phyloP scores from a whole-genome alignment of 768 basidiomycete species.

The Podaxis sp. region DNA sequence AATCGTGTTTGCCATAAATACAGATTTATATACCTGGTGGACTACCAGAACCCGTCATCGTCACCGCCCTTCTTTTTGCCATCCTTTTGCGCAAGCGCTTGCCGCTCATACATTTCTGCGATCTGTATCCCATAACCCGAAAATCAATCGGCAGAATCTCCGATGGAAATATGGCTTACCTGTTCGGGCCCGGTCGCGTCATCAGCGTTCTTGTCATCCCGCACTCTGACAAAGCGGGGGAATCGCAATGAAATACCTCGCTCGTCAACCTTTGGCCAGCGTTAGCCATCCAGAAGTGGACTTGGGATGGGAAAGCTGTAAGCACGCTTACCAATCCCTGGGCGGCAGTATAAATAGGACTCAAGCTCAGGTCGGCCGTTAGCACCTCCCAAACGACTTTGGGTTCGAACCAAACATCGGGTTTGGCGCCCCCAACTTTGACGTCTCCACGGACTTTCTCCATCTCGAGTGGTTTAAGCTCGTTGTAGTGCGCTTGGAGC shows the following conservation, averaged over 20 bases:
- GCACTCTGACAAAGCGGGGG: slow-evolving; percentile 87
- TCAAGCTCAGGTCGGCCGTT: slow-evolving; percentile 94
- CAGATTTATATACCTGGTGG: slow-evolving; percentile 22
- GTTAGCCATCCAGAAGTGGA: slow-evolving; percentile 1
- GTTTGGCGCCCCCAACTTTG: slow-evolving; percentile 90
- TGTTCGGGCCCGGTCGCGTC: slow-evolving; percentile 94
- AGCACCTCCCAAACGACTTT: slow-evolving; percentile 98
- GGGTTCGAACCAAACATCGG: slow-evolving; percentile 98
- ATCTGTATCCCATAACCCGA: slow-evolving; percentile 49
- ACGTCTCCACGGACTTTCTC: slow-evolving; percentile 76
- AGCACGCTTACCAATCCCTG: slow-evolving; percentile 73
- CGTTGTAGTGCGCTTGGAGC: slow-evolving; percentile 77
- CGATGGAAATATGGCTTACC: slow-evolving; percentile 41
- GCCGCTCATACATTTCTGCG: slow-evolving; percentile 91
- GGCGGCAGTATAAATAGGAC: slow-evolving; percentile 94
- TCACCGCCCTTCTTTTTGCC: slow-evolving; percentile 70
- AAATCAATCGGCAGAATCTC: background rate
- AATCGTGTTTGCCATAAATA: slow-evolving; percentile 22
- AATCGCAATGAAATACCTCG: slow-evolving; percentile 95
- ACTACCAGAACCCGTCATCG: slow-evolving; percentile 80
- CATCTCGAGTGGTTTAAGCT: slow-evolving; percentile 75
- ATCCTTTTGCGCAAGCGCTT: slow-evolving; percentile 77
- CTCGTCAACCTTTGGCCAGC: slow-evolving; percentile 62
- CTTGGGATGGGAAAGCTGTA: slow-evolving; percentile 15
- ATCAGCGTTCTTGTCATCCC: slow-evolving; percentile 92